These are phyloP conservation scores for Candida orba DNA, from an alignment of 805 yeast genomes.

Conservation along the genomic window DNA sequence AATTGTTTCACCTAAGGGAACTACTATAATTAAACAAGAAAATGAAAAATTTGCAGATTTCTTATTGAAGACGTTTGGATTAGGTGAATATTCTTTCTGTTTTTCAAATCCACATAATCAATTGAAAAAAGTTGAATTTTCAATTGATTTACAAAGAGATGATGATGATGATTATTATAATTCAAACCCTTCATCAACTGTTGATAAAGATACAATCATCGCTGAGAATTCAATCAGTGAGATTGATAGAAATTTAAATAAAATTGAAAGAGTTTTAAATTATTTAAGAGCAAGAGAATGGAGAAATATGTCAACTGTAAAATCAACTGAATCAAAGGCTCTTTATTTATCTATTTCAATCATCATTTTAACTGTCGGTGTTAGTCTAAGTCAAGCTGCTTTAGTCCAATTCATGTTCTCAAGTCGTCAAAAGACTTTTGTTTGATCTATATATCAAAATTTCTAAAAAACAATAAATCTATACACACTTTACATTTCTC, in stretches of 20 bases:
- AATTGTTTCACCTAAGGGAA: constrained; percentile 48
- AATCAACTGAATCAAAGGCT: constrained; percentile 69
- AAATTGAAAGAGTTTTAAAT: constrained; percentile 56
- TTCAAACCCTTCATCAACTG: constrained; percentile 27
- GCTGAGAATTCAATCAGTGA: constrained; percentile 49
- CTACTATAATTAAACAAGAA: constrained; percentile 39
- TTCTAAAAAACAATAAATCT: too few relatives aligned
- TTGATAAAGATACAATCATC: constrained; percentile 42
- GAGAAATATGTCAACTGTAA: constrained; percentile 91
- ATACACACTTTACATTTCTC: not conserved
- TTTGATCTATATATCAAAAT: constrained; percentile 19
- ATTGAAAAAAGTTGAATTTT: constrained; percentile 57
- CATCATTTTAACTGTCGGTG: constrained; percentile 65
- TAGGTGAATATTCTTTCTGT: constrained; percentile 62
- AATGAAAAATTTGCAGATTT: constrained; percentile 62
- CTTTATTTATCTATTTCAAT: constrained; percentile 70
- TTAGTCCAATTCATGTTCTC: constrained; percentile 78
- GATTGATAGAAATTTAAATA: constrained; percentile 53
- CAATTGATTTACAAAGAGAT: constrained; percentile 40
- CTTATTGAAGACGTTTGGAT: constrained; percentile 45
- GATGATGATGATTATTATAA: constrained; percentile 19
- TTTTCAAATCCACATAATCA: constrained; percentile 59
- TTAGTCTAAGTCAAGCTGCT: constrained; percentile 72
- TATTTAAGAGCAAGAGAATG: constrained; percentile 94
- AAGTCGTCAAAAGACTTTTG: constrained; percentile 34